Conservation (phyloP, 2,329 filamentous ascomycete genomes). For the Hymenoscyphus linearis region DNA sequence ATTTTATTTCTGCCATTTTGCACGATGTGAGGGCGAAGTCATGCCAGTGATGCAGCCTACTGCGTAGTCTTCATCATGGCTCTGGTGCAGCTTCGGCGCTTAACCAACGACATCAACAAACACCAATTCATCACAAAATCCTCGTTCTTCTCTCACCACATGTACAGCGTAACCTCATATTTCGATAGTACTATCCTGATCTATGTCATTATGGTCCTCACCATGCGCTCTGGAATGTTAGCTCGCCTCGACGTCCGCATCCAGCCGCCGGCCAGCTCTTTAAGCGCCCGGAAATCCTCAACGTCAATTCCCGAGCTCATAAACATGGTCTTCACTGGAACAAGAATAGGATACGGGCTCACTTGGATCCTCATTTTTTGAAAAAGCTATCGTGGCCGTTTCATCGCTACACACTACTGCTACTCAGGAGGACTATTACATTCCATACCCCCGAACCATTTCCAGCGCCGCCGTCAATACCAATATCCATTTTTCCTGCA, state of each 20-base stretch:
- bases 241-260: conserved; percentile 3
- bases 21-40: conserved; percentile 5
- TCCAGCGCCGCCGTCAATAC: conserved; percentile 11
- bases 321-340: conserved; percentile 15
- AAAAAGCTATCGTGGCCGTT: conserved; percentile 16
- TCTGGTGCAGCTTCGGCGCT: conserved; percentile 12
- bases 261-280: conserved; percentile 10
- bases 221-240: neutral
- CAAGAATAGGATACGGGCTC: conserved; percentile 5
- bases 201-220: conserved; percentile 4
- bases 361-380: conserved; percentile 10
- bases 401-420: conserved; percentile 27
- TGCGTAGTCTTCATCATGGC: conserved; percentile 19
- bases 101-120: conserved; percentile 13
- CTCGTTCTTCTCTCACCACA: conserved; percentile 4
- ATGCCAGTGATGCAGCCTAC: conserved; percentile 19
- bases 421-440: conserved; percentile 17
- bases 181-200: conserved; percentile 9
- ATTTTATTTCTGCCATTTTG: conserved; percentile 7
- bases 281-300: conserved; percentile 23
- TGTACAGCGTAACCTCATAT: neutral
- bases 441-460: conserved; percentile 18
- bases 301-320: conserved; percentile 1
- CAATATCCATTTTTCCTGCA: conserved; percentile 6
- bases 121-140: conserved; percentile 13